Evolutionary conservation across 2,329 filamentous ascomycete species (phyloP).

Genomic region (Fusarium coicis): DNA sequence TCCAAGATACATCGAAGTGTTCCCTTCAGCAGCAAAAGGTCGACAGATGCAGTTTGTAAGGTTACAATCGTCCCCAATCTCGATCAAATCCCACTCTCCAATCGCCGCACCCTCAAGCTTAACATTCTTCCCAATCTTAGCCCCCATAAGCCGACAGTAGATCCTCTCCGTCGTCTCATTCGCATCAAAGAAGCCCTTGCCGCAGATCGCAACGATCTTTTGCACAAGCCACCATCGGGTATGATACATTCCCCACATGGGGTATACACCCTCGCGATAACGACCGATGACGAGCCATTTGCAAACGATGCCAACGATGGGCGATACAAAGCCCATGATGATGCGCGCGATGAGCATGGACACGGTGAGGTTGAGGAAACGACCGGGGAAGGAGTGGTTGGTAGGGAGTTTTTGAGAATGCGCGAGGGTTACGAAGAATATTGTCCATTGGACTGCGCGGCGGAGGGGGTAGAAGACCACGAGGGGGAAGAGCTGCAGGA

Average conservation of each 20-base stretch:
- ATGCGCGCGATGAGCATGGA: not conserved
- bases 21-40: conserved; percentile 6
- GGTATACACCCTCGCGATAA: not conserved
- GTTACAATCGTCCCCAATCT: not conserved
- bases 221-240: conserved; percentile 18
- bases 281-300: conserved; percentile 15
- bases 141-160: conserved; percentile 6
- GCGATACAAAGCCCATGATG: not conserved
- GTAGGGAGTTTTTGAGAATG: conserved; percentile 8
- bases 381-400: not conserved
- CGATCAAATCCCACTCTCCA: not conserved
- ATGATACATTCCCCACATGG: conserved; percentile 14
- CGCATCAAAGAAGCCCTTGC: not conserved
- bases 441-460: conserved; percentile 7
- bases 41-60: not conserved
- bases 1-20: conserved; percentile 15
- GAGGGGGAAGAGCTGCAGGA: not conserved
- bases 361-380: not conserved
- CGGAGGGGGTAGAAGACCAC: conserved; percentile 1
- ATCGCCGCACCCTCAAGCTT: not conserved
- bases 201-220: conserved; percentile 1
- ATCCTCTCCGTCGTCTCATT: not conserved
- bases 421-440: conserved; percentile 6
- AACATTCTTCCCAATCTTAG: not conserved
- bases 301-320: not conserved